phyloP scores from a whole-genome alignment of 2,329 filamentous ascomycete species.

The Emergomyces pasteurianus region DNA sequence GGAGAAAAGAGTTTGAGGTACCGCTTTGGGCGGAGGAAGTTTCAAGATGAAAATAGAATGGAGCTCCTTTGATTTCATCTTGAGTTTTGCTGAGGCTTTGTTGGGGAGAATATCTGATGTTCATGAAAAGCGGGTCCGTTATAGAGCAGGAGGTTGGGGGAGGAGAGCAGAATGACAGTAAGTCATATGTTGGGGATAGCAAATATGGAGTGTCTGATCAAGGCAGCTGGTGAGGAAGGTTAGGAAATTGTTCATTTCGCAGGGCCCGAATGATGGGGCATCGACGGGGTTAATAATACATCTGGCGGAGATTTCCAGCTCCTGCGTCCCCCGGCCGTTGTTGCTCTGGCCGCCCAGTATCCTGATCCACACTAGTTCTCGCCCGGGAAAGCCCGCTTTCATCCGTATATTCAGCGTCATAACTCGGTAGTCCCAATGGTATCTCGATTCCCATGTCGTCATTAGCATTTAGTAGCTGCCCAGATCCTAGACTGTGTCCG shows the following conservation, averaged over 20 bases:
- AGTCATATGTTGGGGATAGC: background rate
- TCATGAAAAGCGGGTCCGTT: background rate
- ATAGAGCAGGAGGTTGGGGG: background rate
- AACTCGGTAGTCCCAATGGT: background rate
- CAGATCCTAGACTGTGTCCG: background rate
- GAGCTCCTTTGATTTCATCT: background rate
- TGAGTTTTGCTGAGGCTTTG: background rate
- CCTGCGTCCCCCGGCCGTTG: background rate
- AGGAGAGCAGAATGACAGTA: background rate
- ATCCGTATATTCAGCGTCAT: background rate
- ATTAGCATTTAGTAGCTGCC: background rate
- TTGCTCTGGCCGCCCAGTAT: background rate
- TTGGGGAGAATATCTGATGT: background rate
- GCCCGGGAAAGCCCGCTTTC: background rate
- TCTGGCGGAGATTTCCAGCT: background rate
- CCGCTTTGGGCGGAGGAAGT: background rate
- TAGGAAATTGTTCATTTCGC: background rate
- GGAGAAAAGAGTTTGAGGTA: background rate
- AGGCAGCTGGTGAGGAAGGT: background rate
- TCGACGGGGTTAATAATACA: slow-evolving; percentile 3
- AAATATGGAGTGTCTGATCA: background rate
- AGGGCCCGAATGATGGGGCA: background rate
- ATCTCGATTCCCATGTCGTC: background rate
- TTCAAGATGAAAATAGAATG: background rate
- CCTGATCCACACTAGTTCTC: background rate